Base-by-base conservation (phyloP, 352 stramenopile species). In the Thalassiosira hispida region DNA sequence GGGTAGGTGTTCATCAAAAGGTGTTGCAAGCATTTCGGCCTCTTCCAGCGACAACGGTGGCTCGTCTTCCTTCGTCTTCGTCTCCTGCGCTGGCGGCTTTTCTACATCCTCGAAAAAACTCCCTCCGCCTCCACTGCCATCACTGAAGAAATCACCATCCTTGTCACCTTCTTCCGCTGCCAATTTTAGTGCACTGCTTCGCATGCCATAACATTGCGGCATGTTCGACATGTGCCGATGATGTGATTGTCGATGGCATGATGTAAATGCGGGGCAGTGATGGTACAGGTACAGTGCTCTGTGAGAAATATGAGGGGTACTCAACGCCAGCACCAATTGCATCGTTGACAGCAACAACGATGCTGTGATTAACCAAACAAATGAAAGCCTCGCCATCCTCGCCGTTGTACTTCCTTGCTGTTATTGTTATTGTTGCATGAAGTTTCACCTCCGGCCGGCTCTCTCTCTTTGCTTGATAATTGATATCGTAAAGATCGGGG, bases 1-100 rank as follows among this genome's bases (percentile, higher is more conserved):
- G 22, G 90, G 81, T 25, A 94, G 64, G 40, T 83, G 77, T 35
- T 91, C 78, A 42, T 88, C 85, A 59, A 79, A 84, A 0, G 76
- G 76, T 4, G 76, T 79, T 1, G 31, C 25, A 4, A 84, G 47
- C 68, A 77, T 77, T 56, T 84, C 76, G 14, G 76, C 18, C 22
- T 84, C 76, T 65, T 84, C 53, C 9, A 75, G 33, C 11, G 68
- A 52, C 59, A 74, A 55, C 7, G 46, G 63, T 12, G 69, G 20
- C 2, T 63, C 55, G 14, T 76, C 57, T 12, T 69, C 62, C 18
- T 53, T 35, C 31, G 66, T 25, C 16, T 65, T 20, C 18, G 52
- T 18, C 31, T 75, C 42, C 7, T 56, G 29, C n/a, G 52, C 14
- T 22, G 66, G 66, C 14, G 38, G 38, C 14, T 47, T 47, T 47